These are phyloP conservation scores for Macrophomina tecta DNA, from an alignment of 2,329 filamentous ascomycete species.

Conservation along the genomic window DNA sequence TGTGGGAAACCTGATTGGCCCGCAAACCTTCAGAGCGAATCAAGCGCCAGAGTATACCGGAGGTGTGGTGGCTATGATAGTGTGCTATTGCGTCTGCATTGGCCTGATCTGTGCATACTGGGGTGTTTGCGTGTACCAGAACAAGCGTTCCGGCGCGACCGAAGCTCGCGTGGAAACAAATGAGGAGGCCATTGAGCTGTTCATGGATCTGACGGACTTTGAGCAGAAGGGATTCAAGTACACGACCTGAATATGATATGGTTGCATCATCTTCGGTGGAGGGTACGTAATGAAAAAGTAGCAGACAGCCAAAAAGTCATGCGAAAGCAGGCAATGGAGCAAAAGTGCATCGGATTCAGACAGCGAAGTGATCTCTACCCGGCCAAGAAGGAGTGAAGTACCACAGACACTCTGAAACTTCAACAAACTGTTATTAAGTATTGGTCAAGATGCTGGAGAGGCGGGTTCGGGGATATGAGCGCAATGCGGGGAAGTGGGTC, in stretches of 20 bases:
- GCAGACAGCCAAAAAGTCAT: too few species aligned
- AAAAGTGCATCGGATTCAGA: too few species aligned
- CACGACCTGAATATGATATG: conserved; percentile 5
- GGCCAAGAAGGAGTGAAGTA: too few species aligned
- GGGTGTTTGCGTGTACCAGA: conserved; percentile 2
- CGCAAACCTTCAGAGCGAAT: conserved; percentile 48
- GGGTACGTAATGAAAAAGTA: too few species aligned
- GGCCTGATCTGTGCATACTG: conserved; percentile 24
- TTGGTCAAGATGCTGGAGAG: not conserved
- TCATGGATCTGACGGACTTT: conserved; percentile 31
- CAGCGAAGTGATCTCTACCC: too few species aligned
- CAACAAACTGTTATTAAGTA: too few species aligned
- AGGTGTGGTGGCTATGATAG: conserved; percentile 29
- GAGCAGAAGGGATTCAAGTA: conserved; percentile 32
- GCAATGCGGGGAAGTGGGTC: conserved; percentile 16
- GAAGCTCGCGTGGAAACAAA: not conserved
- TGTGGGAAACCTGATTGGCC: conserved; percentile 51
- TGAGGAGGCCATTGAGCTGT: not conserved
- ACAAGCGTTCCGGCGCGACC: not conserved
- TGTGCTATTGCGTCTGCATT: conserved; percentile 25
- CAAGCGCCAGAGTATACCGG: conserved; percentile 49
- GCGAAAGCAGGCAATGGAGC: too few species aligned
- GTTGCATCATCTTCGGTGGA: too few species aligned
- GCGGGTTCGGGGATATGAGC: not conserved
- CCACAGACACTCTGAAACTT: too few species aligned